These are phyloP conservation scores for Taphrina sp. DNA, from an alignment of 1,139 yeast genomes.

Conservation along the genomic window DNA sequence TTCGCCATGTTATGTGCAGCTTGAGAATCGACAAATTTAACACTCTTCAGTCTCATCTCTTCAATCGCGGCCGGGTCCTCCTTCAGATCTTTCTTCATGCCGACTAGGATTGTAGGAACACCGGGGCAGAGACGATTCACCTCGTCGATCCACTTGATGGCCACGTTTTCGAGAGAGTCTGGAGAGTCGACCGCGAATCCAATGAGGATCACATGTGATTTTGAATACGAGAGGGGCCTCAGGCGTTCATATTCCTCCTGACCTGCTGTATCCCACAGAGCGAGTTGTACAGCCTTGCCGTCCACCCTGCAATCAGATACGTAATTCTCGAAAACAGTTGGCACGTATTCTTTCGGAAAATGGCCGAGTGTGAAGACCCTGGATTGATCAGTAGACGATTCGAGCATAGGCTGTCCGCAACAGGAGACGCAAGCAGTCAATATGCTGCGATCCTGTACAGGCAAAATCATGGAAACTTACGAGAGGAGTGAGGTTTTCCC, in stretches of 20 bases:
- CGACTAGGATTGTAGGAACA: conserved; percentile 80
- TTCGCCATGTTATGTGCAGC: conserved; percentile 84
- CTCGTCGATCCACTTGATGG: conserved; percentile 63
- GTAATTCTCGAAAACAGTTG: conserved; percentile 93
- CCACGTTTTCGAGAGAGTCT: conserved; percentile 64
- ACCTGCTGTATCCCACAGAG: conserved; percentile 96
- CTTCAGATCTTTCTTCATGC: conserved; percentile 87
- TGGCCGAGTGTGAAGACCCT: conserved; percentile 82
- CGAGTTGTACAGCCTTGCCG: conserved; percentile 83
- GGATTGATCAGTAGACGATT: too few relatives aligned
- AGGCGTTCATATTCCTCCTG: conserved; percentile 71
- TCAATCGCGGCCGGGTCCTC: conserved; percentile 75
- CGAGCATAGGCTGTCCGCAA: too few relatives aligned
- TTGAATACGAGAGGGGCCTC: conserved; percentile 65
- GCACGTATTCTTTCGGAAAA: conserved; percentile 67
- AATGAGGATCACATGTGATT: conserved; percentile 65
- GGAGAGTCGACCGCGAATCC: conserved; percentile 67
- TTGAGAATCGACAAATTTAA: conserved; percentile 69
- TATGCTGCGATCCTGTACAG: too few relatives aligned
- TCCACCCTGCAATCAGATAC: conserved; percentile 91
- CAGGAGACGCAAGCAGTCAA: too few relatives aligned
- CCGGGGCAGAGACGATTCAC: conserved; percentile 76
- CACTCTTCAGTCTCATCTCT: conserved; percentile 69
- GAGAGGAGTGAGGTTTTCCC: conserved; percentile 90
- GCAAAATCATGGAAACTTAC: background rate